phyloP scores from a whole-genome alignment of 2,329 filamentous ascomycete genomes.

The Colletotrichum shisoi region DNA sequence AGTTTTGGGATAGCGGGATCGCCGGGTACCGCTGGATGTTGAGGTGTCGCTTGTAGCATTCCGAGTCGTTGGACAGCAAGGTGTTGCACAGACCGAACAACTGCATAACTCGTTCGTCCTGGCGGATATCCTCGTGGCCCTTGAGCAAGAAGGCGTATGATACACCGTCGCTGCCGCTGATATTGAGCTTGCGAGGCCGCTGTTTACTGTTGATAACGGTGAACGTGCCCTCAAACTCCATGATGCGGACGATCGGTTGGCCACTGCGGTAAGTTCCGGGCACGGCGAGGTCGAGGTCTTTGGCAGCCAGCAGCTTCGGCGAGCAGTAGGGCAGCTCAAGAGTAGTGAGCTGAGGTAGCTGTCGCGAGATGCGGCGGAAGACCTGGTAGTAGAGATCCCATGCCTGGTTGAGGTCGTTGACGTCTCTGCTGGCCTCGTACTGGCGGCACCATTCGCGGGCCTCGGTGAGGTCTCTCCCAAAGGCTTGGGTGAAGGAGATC shows the following conservation, averaged over 20 bases:
- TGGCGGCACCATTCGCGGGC: slow-evolving; percentile 95
- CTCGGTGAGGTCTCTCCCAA: slow-evolving; percentile 92
- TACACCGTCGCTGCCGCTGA: slow-evolving; percentile 87
- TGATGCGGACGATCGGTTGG: slow-evolving; percentile 80
- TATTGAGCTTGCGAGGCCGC: slow-evolving; percentile 85
- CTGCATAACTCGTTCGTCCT: slow-evolving; percentile 99
- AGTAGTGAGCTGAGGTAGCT: slow-evolving; percentile 89
- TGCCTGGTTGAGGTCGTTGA: slow-evolving; percentile 94
- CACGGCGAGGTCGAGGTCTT: slow-evolving; percentile 90
- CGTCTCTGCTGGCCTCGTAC: slow-evolving; percentile 86
- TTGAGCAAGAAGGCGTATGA: slow-evolving; percentile 91
- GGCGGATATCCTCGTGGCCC: slow-evolving; percentile 98
- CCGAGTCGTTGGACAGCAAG: slow-evolving; percentile 88
- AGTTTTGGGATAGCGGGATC: slow-evolving; percentile 97
- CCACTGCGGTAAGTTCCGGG: slow-evolving; percentile 90
- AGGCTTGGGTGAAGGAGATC: slow-evolving; percentile 96
- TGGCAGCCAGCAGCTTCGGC: slow-evolving; percentile 85
- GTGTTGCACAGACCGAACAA: slow-evolving; percentile 98
- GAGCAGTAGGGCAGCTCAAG: slow-evolving; percentile 97
- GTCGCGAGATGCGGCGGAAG: slow-evolving; percentile 92
- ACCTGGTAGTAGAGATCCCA: slow-evolving; percentile 99
- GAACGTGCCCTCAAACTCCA: slow-evolving; percentile 88
- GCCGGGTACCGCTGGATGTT: slow-evolving; percentile 95
- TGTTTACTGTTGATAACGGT: slow-evolving; percentile 97
- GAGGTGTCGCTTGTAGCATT: slow-evolving; percentile 95